Evolutionary conservation across 768 basidiomycete species (phyloP).

Genomic region (Atractiella rhizophila): DNA sequence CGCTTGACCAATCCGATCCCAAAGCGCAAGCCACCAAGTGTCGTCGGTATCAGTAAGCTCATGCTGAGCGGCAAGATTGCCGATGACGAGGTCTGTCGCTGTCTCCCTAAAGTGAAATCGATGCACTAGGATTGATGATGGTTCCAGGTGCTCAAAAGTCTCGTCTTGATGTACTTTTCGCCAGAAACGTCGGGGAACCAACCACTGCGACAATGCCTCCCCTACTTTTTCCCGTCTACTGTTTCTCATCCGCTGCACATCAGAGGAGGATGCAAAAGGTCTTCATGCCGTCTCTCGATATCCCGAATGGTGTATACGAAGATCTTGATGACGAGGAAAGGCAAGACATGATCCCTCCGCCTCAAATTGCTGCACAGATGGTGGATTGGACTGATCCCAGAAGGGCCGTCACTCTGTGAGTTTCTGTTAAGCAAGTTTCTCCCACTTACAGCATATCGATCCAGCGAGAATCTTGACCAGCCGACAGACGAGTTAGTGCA

Average conservation of each 20-base stretch:
- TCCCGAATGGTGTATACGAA: slow-evolving; percentile 21
- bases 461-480: slow-evolving; percentile 17
- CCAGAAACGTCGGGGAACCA: slow-evolving; percentile 59
- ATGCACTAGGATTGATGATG: not conserved
- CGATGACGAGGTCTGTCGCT: slow-evolving; percentile 37
- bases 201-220: slow-evolving; percentile 56
- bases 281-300: slow-evolving; percentile 21
- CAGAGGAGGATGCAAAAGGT: slow-evolving; percentile 45
- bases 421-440: not conserved
- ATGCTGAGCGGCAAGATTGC: slow-evolving; percentile 48
- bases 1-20: slow-evolving; percentile 34
- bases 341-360: slow-evolving; percentile 20
- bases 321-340: slow-evolving; percentile 22
- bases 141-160: slow-evolving; percentile 28
- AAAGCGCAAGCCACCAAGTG: slow-evolving; percentile 45
- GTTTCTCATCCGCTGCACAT: slow-evolving; percentile 49
- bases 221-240: slow-evolving; percentile 71
- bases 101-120: not conserved
- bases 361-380: slow-evolving; percentile 24
- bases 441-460: slow-evolving; percentile 10
- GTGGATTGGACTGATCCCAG: slow-evolving; percentile 27
- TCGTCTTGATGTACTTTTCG: slow-evolving; percentile 43
- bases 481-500: slow-evolving; percentile 20
- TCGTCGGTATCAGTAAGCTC: slow-evolving; percentile 63
- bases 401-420: slow-evolving; percentile 25